These are phyloP conservation scores for Amaranthus cruentus DNA, from an alignment of 148 eudicot species.

Conservation along the genomic window DNA sequence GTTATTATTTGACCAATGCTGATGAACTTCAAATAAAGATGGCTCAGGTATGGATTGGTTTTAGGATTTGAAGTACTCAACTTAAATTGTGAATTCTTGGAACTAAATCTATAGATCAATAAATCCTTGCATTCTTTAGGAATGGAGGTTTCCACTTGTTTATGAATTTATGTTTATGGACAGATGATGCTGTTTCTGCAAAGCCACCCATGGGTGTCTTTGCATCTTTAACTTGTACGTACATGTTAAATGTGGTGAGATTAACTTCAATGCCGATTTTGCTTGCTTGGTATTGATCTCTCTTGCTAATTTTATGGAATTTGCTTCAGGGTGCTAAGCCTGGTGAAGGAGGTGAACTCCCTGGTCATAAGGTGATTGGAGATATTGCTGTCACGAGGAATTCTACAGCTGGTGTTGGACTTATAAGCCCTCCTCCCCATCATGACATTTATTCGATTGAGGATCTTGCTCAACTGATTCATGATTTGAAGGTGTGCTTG, in stretches of 20 bases:
- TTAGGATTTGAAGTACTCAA: not conserved
- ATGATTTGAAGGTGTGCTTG: conserved; percentile 79
- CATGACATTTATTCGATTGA: conserved; percentile 98
- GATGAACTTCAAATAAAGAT: conserved; percentile 98
- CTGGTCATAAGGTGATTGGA: conserved; percentile 97
- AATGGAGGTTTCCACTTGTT: conserved; percentile 59
- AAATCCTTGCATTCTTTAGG: conserved; percentile 42
- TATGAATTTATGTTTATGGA: conserved; percentile 70
- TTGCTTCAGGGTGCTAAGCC: conserved; percentile 90
- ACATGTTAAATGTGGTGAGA: conserved; percentile 72
- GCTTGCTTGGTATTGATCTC: conserved; percentile 7
- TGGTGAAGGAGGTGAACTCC: conserved; percentile 99
- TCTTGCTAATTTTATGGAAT: conserved; percentile 13
- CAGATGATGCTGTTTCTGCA: conserved; percentile 65
- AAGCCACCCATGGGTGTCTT: conserved; percentile 57
- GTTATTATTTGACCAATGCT: conserved; percentile 96
- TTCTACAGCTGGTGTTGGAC: conserved; percentile 97
- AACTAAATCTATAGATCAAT: conserved; percentile 25
- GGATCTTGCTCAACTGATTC: conserved; percentile 95
- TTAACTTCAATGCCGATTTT: conserved; percentile 31
- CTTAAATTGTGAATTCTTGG: not conserved
- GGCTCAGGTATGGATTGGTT: conserved; percentile 78
- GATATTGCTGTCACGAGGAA: conserved; percentile 94
- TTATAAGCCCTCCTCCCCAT: conserved; percentile 99
- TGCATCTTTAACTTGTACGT: conserved; percentile 65